phyloP scores from a whole-genome alignment of 768 basidiomycete species.

The Rhodotorula kratochvilovae region DNA sequence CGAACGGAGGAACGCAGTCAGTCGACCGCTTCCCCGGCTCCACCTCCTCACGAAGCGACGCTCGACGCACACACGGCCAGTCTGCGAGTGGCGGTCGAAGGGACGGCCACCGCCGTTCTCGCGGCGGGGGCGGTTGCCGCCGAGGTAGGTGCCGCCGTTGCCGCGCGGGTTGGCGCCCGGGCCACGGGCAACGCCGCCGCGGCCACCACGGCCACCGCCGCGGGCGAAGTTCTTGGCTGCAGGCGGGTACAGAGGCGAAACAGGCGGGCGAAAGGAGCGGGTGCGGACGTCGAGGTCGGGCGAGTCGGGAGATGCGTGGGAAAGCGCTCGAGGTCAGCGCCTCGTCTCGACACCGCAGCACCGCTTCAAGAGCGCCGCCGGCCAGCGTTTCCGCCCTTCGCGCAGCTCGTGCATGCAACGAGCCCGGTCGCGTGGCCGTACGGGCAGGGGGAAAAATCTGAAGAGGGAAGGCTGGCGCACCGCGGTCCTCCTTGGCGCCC shows the following conservation, averaged over 20 bases:
- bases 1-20: too few species aligned
- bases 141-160: conserved; percentile 53
- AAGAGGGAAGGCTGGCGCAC: conserved; percentile 8
- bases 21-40: background rate
- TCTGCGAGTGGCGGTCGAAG: conserved; percentile 80
- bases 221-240: conserved; percentile 52
- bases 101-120: conserved; percentile 59
- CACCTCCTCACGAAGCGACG: background rate
- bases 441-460: background rate
- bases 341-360: background rate
- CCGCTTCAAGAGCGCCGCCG: too few species aligned
- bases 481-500: conserved; percentile 40
- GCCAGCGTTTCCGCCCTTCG: background rate
- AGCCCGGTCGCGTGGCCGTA: background rate
- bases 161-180: conserved; percentile 47
- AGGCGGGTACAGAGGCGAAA: background rate
- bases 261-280: background rate
- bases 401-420: background rate
- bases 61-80: conserved; percentile 57
- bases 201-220: conserved; percentile 50
- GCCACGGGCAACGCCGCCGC: conserved; percentile 42
- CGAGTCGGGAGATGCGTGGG: background rate
- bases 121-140: conserved; percentile 50
- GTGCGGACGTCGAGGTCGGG: background rate
- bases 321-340: background rate